Conservation (phyloP, 345 rosid species). For the Lagerstroemia speciosa region DNA sequence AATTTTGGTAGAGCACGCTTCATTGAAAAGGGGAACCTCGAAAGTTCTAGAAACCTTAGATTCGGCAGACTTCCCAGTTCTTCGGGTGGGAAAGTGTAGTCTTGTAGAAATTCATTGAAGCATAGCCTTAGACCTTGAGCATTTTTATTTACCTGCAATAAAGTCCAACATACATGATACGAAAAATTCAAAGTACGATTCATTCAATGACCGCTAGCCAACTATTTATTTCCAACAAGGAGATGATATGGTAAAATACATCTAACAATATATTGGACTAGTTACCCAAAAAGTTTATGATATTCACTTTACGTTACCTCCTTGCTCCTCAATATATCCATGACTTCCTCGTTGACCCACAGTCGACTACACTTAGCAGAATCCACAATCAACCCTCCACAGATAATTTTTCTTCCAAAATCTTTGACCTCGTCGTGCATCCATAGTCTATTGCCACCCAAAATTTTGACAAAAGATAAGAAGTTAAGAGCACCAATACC, state of each 20-base stretch:
- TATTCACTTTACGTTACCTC: no score
- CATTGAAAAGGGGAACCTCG: not conserved
- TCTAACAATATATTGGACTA: no score
- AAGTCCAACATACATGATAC: not conserved
- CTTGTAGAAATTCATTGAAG: rapidly evolving
- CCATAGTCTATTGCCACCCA: not conserved
- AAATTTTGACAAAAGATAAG: not conserved
- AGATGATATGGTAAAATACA: no score
- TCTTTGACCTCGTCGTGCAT: constrained; percentile 1
- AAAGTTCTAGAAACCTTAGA: constrained; percentile 5
- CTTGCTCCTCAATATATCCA: not conserved
- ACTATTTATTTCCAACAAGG: not conserved
- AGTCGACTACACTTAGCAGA: not conserved
- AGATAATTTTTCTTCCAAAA: not conserved
- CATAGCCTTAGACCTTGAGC: not conserved
- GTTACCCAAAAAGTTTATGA: no score
- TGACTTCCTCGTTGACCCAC: not conserved
- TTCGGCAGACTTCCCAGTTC: not conserved
- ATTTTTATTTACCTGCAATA: not conserved
- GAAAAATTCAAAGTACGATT: not conserved
- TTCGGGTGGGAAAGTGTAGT: not conserved
- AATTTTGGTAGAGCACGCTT: not conserved
- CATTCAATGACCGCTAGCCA: not conserved
- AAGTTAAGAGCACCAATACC: not conserved
- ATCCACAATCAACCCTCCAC: not conserved